Percentiles rank a stretch among this genome's conserved stretches.
Conservation (phyloP, 2,329 filamentous ascomycete genomes). For the Scopulariopsis brevicaulis region DNA sequence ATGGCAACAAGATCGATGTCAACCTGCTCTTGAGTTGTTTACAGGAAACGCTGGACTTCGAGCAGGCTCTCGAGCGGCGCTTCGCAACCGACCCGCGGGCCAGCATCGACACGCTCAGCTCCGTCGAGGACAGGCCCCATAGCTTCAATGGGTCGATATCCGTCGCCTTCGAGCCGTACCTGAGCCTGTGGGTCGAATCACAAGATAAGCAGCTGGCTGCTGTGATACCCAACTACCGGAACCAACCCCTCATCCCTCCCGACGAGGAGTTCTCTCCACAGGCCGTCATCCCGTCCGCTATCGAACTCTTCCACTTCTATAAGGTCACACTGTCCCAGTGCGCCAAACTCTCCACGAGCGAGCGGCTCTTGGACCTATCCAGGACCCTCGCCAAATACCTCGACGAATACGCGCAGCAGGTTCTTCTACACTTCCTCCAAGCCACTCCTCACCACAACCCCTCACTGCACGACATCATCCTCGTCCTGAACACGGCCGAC, state of each 20-base stretch:
- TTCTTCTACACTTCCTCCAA: conserved; percentile 63
- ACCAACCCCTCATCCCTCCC: conserved; percentile 63
- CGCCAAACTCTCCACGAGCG: conserved; percentile 89
- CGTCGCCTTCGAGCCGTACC: conserved; percentile 91
- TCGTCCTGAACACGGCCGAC: conserved; percentile 92
- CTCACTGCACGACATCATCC: conserved; percentile 60
- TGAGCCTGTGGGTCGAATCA: conserved; percentile 93
- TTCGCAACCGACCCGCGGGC: conserved; percentile 65
- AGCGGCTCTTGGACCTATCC: conserved; percentile 72
- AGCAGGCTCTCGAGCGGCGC: conserved; percentile 76
- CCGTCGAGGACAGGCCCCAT: conserved; percentile 61
- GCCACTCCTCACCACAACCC: conserved; percentile 39
- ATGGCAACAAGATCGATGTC: conserved; percentile 76
- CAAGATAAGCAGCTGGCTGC: conserved; percentile 79
- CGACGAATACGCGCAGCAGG: conserved; percentile 90
- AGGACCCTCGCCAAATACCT: conserved; percentile 84
- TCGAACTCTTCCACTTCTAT: conserved; percentile 96
- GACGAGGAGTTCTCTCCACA: conserved; percentile 92
- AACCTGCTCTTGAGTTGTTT: conserved; percentile 79
- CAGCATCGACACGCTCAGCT: conserved; percentile 84
- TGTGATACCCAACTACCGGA: conserved; percentile 80
- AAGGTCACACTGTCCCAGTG: conserved; percentile 87
- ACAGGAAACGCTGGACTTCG: conserved; percentile 94
- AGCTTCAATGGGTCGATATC: conserved; percentile 87
- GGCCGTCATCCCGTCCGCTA: conserved; percentile 84